Base-by-base conservation (phyloP, 257 asterid species). In the Salvia miltiorrhiza region DNA sequence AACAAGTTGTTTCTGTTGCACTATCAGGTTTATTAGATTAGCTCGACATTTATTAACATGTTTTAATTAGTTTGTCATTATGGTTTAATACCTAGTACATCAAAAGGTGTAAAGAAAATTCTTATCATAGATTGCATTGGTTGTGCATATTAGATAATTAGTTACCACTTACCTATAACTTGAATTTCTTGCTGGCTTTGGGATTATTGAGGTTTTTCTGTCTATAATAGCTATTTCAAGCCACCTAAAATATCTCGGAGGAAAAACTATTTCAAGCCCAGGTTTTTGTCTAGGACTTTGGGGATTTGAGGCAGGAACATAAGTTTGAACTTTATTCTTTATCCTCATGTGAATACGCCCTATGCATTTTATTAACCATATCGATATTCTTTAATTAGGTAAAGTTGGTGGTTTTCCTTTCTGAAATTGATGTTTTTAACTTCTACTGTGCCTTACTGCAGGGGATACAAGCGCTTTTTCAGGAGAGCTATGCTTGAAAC, bases 391-490 rank as follows among this genome's bases (percentile, higher is more conserved):
- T 59, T 43, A 58, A 19, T 30, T 9, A 41, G 63, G 35, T 69
- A 65, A 21, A 59, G 45, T 21, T 49, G 14, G 19, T 21, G 54
- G 57, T 37, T 21, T 67, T 43, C 20, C 32, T 17, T 63, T 33
- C 44, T 14, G 5, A 20, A 39, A 21, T 11, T 5, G 24, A 68
- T 53, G 16, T 47, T 66, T 24, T 28, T 32, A 40, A 69, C 50
- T 17, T 10, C 54, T n/a, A 57, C 37, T 21, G 5, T 9, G 30
- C 50, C 59, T 66, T 63, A 63, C 19, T 74, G 3, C 78, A 89
- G 96, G 94, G 92, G 99, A 53, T 94, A 94, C 80, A 94, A 94
- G 78, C 89, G 98, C 13, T 93, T 93, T 77, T 94, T 84, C 76
- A 82, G 97, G 79, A 83, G 99, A 80, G 90, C 87, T 37, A 67